Percentiles rank a stretch among this genome's conserved stretches.
phyloP scores from a whole-genome alignment of 2,329 filamentous ascomycete species.

The Cladosporium oxysporum region DNA sequence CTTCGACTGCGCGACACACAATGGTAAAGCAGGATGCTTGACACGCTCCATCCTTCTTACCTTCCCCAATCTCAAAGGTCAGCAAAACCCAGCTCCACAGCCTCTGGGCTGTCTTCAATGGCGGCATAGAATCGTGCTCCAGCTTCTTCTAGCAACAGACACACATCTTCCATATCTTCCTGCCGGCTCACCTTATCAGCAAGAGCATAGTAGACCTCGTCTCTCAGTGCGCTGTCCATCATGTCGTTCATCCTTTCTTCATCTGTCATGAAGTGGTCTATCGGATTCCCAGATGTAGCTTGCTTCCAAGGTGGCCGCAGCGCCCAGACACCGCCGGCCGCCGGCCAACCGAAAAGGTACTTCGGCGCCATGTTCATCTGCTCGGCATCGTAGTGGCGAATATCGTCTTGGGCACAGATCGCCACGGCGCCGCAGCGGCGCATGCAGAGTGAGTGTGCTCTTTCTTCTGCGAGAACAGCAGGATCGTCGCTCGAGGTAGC shows the following conservation, averaged over 20 bases:
- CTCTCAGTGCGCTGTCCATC: neutral
- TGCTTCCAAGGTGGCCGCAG: neutral
- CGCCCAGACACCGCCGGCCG: neutral
- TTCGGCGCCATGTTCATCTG: neutral
- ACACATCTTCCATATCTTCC: constrained; percentile 2
- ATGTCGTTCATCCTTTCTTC: neutral
- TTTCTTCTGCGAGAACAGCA: neutral
- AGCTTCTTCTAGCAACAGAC: neutral
- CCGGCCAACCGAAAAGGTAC: neutral
- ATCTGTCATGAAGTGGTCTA: neutral
- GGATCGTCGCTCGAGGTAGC: neutral
- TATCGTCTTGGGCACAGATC: neutral
- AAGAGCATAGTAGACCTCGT: neutral
- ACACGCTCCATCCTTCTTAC: neutral
- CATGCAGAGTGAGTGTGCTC: neutral
- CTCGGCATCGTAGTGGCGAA: neutral
- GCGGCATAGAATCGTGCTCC: neutral
- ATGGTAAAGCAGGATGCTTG: neutral
- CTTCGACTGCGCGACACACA: neutral
- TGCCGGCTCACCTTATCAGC: neutral
- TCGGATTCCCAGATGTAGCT: neutral
- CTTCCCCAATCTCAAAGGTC: neutral
- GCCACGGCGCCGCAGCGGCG: neutral
- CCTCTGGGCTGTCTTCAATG: neutral
- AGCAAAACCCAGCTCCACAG: neutral